Percentiles rank a stretch among this genome's conserved stretches.
These are phyloP conservation scores for Serpula lacrymans DNA, from an alignment of 768 basidiomycete species.

Conservation along the genomic window DNA sequence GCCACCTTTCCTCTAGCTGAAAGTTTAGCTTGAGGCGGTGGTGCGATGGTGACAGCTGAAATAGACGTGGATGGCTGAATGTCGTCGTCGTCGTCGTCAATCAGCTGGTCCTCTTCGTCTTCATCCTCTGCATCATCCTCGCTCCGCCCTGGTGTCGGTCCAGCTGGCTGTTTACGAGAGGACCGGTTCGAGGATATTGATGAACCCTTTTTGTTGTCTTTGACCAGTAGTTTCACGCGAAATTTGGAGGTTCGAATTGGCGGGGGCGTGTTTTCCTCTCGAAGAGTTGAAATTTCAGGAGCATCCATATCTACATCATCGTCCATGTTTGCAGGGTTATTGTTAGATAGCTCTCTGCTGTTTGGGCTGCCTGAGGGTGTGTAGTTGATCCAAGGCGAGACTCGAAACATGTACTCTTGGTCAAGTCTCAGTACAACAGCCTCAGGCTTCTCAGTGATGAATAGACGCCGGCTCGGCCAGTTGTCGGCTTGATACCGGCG, in stretches of 20 bases:
- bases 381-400: too few species aligned
- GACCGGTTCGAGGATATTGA: too few species aligned
- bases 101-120: slow-evolving; percentile 75
- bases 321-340: too few species aligned
- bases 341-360: too few species aligned
- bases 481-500: too few species aligned
- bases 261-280: slow-evolving; percentile 70
- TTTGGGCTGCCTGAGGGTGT: too few species aligned
- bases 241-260: slow-evolving; percentile 41
- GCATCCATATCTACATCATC: slow-evolving; percentile 69
- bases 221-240: slow-evolving; percentile 49
- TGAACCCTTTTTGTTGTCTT: slow-evolving; percentile 40
- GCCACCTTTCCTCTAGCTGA: slow-evolving; percentile 52
- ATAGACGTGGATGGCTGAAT: slow-evolving; percentile 25
- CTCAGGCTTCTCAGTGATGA: background rate
- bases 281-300: slow-evolving; percentile 76
- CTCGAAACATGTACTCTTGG: too few species aligned
- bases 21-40: too few species aligned
- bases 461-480: too few species aligned
- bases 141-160: slow-evolving; percentile 15
- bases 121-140: slow-evolving; percentile 61
- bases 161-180: slow-evolving; percentile 22
- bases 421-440: too few species aligned
- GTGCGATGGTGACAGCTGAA: slow-evolving; percentile 21
- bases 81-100: slow-evolving; percentile 64